A percentile compares a stretch with the other conserved stretches of the same genome.
Evolutionary conservation across 352 stramenopile species (phyloP).

Genomic region (Pythium diclinum): DNA sequence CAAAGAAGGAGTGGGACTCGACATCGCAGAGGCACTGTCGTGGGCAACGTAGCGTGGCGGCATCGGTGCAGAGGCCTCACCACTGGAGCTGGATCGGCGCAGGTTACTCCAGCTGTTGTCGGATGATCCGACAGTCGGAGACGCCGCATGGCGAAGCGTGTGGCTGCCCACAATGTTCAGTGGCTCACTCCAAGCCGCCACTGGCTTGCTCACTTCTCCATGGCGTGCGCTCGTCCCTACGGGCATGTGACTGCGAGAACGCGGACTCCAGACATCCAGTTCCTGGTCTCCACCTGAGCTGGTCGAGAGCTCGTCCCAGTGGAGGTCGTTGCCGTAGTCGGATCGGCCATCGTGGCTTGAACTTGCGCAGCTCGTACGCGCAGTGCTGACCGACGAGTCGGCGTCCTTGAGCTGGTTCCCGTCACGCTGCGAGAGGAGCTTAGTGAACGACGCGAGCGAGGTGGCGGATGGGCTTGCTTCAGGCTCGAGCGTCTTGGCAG

Average conservation of each 20-base stretch:
- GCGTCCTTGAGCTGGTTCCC: constrained; percentile 22
- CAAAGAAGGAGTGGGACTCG: background rate
- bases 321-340: constrained; percentile 25
- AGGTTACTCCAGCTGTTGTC: constrained; percentile 17
- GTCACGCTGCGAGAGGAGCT: constrained; percentile 19
- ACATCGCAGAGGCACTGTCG: background rate
- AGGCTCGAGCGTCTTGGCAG: background rate
- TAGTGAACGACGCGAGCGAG: constrained; percentile 21
- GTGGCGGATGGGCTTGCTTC: constrained; percentile 1
- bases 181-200: constrained; percentile 15
- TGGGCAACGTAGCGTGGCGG: background rate
- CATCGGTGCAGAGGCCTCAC: background rate
- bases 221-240: constrained; percentile 20
- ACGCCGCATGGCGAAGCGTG: constrained; percentile 20
- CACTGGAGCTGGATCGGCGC: background rate
- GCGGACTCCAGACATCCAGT: constrained; percentile 14
- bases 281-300: constrained; percentile 24
- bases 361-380: constrained; percentile 23
- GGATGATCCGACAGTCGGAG: background rate
- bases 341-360: constrained; percentile 27
- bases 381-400: constrained; percentile 20
- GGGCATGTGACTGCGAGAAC: constrained; percentile 3
- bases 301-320: constrained; percentile 30
- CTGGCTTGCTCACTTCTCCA: constrained; percentile 1
- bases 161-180: constrained; percentile 9